Conservation (phyloP, 331 rosid genomes). For the Malus hybrid region DNA sequence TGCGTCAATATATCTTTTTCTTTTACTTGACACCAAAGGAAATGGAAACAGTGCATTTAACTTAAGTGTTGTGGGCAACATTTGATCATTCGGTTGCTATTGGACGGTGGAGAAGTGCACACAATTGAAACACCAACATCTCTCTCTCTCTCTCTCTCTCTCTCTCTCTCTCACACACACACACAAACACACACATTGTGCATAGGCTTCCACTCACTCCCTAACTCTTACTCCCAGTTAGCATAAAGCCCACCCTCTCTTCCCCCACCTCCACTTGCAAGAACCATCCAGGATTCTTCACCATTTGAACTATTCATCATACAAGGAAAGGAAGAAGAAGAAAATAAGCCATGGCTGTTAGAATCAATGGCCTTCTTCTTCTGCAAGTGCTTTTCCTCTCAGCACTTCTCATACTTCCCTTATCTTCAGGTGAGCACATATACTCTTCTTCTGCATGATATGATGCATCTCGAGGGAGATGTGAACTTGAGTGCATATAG, state of each 20-base stretch:
- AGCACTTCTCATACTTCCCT: slow-evolving; percentile 29
- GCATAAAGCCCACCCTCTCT: slow-evolving; percentile 4
- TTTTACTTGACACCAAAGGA: no score
- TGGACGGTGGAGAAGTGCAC: slow-evolving; percentile 29
- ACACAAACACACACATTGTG: neutral
- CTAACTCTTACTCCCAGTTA: neutral
- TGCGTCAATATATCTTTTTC: no score
- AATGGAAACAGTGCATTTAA: slow-evolving; percentile 44
- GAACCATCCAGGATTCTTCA: neutral
- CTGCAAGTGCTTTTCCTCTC: slow-evolving; percentile 28
- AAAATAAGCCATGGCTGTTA: slow-evolving; percentile 35
- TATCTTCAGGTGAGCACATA: slow-evolving; percentile 40
- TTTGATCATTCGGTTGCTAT: slow-evolving; percentile 41
- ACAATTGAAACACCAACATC: neutral
- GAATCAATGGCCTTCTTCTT: slow-evolving; percentile 25
- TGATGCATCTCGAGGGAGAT: no score
- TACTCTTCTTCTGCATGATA: no score
- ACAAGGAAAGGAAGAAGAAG: neutral
- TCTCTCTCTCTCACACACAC: neutral
- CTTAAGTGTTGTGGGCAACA: slow-evolving; percentile 41
- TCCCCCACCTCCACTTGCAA: slow-evolving; percentile 4
- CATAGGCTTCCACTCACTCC: slow-evolving; percentile 2
- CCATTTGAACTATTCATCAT: neutral
- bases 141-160: neutral
- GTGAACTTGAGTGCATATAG: no score